Conservation (phyloP, 495 filamentous ascomycete species). For the Neurospora discreta region DNA sequence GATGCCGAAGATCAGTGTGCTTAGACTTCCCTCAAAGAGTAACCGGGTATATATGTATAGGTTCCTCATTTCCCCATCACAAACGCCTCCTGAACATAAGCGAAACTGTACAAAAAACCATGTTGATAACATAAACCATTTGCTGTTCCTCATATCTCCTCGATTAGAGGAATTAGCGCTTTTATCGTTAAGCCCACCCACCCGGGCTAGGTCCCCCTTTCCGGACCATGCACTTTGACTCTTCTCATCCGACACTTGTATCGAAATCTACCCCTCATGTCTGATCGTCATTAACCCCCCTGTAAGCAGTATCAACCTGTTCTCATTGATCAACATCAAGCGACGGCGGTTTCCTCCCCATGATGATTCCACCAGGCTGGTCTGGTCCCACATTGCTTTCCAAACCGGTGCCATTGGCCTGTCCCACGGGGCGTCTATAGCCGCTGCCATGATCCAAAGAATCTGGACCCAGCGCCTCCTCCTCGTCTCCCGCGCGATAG, state of each 20-base stretch:
- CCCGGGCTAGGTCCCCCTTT: not conserved
- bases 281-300: not conserved
- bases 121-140: not conserved
- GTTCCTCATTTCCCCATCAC: not conserved
- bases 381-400: not conserved
- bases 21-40: no score
- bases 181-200: not conserved
- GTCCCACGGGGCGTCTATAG: not conserved
- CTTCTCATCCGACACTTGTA: not conserved
- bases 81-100: not conserved
- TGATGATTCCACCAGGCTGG: not conserved
- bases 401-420: not conserved
- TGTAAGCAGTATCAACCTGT: not conserved
- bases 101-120: not conserved
- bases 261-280: not conserved
- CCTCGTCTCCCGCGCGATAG: conserved; percentile 22
- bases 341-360: not conserved
- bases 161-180: not conserved
- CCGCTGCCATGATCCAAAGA: conserved; percentile 8
- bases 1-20: no score
- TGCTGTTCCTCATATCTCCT: not conserved
- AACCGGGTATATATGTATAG: not conserved
- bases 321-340: not conserved
- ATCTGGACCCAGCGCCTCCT: conserved; percentile 15
- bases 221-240: not conserved